These are phyloP conservation scores for Croton laevigatus DNA, from an alignment of 441 rosid genomes.

Conservation along the genomic window DNA sequence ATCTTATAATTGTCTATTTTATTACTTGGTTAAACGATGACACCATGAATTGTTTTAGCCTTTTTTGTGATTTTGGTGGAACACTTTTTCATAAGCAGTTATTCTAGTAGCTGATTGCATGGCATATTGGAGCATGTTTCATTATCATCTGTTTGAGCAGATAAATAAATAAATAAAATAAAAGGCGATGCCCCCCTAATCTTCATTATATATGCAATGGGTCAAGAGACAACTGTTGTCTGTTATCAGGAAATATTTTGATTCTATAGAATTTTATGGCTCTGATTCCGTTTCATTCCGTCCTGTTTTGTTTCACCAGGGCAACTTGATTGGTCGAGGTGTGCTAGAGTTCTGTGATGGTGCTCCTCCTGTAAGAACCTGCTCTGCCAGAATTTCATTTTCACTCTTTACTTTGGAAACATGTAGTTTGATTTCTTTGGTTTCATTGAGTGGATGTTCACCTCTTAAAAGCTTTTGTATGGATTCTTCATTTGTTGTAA, in stretches of 20 bases:
- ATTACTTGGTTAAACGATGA: neutral
- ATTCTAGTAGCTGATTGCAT: neutral
- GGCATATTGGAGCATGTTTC: neutral
- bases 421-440: neutral
- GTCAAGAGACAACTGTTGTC: neutral
- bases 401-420: neutral
- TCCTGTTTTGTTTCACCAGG: slow-evolving; percentile 45
- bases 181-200: neutral
- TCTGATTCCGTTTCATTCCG: neutral
- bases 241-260: neutral
- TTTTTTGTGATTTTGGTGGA: neutral
- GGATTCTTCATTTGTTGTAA: neutral
- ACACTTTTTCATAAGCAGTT: neutral
- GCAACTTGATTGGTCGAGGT: slow-evolving; percentile 83
- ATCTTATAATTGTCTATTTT: neutral
- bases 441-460: neutral
- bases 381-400: neutral
- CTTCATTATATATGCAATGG: neutral
- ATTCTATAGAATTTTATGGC: neutral
- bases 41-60: neutral
- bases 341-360: slow-evolving; percentile 77
- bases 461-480: neutral
- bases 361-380: slow-evolving; percentile 62
- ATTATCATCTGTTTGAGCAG: neutral
- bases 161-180: neutral